Conservation (phyloP, 1,284 basidiomycete genomes). For the Mycosarcoma mackinlayi region DNA sequence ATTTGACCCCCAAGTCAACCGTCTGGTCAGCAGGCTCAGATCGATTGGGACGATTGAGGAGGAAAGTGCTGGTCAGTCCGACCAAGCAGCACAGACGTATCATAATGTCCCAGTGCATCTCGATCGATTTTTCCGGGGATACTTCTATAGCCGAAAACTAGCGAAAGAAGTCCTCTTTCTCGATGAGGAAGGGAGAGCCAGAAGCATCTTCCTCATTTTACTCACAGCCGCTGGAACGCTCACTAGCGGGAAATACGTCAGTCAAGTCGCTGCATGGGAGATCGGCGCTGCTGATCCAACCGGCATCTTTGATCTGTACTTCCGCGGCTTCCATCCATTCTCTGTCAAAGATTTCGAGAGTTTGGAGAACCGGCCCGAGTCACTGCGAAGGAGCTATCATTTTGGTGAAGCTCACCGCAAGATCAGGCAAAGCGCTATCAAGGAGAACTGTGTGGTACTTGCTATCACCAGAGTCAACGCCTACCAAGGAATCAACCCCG, state of each 20-base stretch:
- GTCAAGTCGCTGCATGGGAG: conserved; percentile 3
- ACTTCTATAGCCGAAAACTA: not conserved
- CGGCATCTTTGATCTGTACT: not conserved
- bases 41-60: not conserved
- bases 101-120: not conserved
- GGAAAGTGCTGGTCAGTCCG: no score
- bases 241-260: no score
- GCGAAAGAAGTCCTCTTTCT: conserved; percentile 3
- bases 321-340: conserved; percentile 5
- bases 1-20: not conserved
- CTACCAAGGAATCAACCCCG: not conserved
- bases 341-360: not conserved
- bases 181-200: not conserved
- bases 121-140: not conserved
- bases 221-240: not conserved
- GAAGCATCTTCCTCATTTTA: not conserved
- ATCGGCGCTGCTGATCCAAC: not conserved
- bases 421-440: not conserved
- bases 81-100: no score
- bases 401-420: not conserved
- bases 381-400: not conserved
- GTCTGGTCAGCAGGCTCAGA: not conserved
- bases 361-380: not conserved
- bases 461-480: not conserved
- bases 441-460: not conserved